Base-by-base conservation (phyloP, 176 grass and related monocot genomes). In the Miscanthus lutarioriparius region DNA sequence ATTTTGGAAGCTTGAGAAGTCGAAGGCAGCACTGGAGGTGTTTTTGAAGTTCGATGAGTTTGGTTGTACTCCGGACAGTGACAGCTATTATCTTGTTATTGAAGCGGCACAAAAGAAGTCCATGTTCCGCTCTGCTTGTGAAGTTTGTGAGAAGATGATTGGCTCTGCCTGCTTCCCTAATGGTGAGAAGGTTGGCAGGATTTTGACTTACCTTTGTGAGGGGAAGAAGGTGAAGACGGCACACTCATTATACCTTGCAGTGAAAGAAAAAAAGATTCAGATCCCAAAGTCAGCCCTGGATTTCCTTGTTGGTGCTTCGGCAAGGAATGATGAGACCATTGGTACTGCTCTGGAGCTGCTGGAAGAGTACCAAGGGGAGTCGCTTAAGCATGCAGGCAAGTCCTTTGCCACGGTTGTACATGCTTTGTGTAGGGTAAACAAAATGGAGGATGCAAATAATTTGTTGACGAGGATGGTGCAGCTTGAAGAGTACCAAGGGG, bases 91-190 rank as follows among this genome's bases (percentile, higher is more conserved):
- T 83, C 84, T 92, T 22, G 91, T 71, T 22, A 96, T 96, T 53
- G 86, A 91, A 84, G 93, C 93, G 4, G 88, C 94, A 82, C 41
- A 91, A 38, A 94, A 82, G 86, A 89, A 87, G 65, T 89, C 86
- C 67, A 84, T 91, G 89, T 56, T 92, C 75, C 23, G 88, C 47
- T 77, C 78, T 69, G 91, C 64, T 5, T 96, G 91, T 90, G 15
- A 77, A 56, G 71, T 94, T 77, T 94, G 90, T 71, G 91, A 99
- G 67, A 94, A 86, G 86, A 96, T 96, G 93, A 71, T 99, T 49
- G 49, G 59, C 87, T 92, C 93, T 59, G 97, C 84, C 54, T 89
- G 81, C 38, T 93, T 99, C 81, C 97, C 97, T 32, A 82, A 88
- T 69, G 72, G 72, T 23, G 77, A 92, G 67, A 99, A 92, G 70